Evolutionary conservation across 2,329 filamentous ascomycete genomes (phyloP).

Genomic region (Colletotrichum viniferum): DNA sequence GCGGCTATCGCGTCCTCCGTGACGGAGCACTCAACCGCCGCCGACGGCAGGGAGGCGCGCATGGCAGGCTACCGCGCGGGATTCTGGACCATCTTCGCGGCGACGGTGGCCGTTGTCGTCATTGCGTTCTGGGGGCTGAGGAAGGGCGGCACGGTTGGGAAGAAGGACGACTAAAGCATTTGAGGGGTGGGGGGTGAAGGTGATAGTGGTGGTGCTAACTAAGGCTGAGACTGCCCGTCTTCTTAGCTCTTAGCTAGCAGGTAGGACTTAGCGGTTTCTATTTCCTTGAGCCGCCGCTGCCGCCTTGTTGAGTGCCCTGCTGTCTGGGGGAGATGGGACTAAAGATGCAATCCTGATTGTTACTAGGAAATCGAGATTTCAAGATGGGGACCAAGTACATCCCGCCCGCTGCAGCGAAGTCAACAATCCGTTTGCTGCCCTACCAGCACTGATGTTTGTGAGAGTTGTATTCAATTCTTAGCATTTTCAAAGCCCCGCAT

Average conservation of each 20-base stretch:
- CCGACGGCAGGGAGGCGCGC: slow-evolving; percentile 34
- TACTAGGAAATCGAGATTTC: background rate
- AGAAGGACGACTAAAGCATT: slow-evolving; percentile 37
- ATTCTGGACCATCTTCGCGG: slow-evolving; percentile 57
- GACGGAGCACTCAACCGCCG: slow-evolving; percentile 39
- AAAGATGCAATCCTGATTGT: background rate
- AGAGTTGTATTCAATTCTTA: background rate
- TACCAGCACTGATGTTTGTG: background rate
- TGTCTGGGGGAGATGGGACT: background rate
- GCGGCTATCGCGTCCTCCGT: slow-evolving; percentile 52
- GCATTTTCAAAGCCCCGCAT: background rate
- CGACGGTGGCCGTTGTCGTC: slow-evolving; percentile 40
- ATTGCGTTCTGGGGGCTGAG: slow-evolving; percentile 47
- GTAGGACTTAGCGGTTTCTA: background rate
- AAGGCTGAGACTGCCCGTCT: background rate
- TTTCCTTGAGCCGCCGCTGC: background rate
- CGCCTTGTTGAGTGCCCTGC: background rate
- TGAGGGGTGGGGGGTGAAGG: background rate
- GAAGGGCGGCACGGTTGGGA: slow-evolving; percentile 51
- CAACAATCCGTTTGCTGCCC: background rate
- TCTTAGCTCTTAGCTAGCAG: background rate
- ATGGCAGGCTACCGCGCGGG: slow-evolving; percentile 57
- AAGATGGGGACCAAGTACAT: background rate
- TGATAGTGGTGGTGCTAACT: background rate
- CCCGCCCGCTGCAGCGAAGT: background rate